Conservation (phyloP, 140 eudicot species). For the Anethum foeniculum region DNA sequence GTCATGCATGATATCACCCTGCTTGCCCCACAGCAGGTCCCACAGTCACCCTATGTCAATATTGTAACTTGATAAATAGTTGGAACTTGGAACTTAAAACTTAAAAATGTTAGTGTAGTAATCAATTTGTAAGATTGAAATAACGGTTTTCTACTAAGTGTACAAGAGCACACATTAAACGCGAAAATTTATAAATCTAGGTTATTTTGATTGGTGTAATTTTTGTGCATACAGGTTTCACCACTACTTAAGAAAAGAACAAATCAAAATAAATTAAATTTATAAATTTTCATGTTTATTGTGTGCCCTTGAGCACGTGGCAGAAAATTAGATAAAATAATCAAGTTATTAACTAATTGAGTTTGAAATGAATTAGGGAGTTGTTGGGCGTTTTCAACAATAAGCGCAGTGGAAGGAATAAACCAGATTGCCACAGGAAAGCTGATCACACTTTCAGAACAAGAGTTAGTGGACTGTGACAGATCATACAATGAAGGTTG, state of each 20-base stretch:
- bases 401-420: conserved; percentile 58
- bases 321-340: too few species aligned
- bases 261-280: too few species aligned
- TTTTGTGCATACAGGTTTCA: too few species aligned
- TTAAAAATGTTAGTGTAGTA: not conserved
- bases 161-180: too few species aligned
- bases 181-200: too few species aligned
- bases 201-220: too few species aligned
- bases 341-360: not conserved
- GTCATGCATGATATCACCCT: not conserved
- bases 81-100: too few species aligned
- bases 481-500: conserved; percentile 65
- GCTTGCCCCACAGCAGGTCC: not conserved
- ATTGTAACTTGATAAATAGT: not conserved
- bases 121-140: not conserved
- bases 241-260: too few species aligned
- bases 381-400: conserved; percentile 83
- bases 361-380: conserved; percentile 44
- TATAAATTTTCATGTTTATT: too few species aligned
- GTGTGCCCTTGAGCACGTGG: too few species aligned
- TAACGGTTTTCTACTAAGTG: too few species aligned
- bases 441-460: conserved; percentile 60
- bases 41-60: not conserved
- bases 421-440: conserved; percentile 58
- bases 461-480: conserved; percentile 72